Conservation (phyloP, 2,329 filamentous ascomycete genomes). For the Alternaria metachromatica region DNA sequence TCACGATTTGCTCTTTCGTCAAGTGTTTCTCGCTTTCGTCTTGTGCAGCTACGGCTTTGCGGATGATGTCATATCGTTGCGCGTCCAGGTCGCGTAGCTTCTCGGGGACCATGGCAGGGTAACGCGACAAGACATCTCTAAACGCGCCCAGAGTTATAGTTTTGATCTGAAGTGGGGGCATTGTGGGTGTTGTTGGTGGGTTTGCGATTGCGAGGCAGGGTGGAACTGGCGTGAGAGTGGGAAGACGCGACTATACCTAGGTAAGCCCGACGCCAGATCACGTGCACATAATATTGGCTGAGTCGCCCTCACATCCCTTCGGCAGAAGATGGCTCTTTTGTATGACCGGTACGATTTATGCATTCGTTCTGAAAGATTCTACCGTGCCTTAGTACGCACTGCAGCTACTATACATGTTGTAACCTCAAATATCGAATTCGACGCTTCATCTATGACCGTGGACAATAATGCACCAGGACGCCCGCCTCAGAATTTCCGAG, state of each 20-base stretch:
- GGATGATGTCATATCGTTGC: slow-evolving; percentile 41
- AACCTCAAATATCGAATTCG: not conserved
- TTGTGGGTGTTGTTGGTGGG: slow-evolving; percentile 1
- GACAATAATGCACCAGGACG: not conserved
- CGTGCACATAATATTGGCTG: not conserved
- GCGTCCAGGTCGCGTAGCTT: slow-evolving; percentile 41
- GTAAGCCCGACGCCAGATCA: slow-evolving; percentile 6
- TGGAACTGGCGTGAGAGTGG: not conserved
- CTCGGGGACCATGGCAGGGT: slow-evolving; percentile 32
- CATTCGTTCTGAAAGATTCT: not conserved
- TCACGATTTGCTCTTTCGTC: slow-evolving; percentile 38
- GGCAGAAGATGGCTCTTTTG: not conserved
- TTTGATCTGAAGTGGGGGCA: slow-evolving; percentile 15
- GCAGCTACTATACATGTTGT: not conserved
- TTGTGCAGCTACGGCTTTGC: slow-evolving; percentile 24
- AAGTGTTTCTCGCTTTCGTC: slow-evolving; percentile 19
- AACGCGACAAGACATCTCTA: slow-evolving; percentile 31
- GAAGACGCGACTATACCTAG: not conserved
- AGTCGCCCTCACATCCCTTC: not conserved
- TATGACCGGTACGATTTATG: not conserved
- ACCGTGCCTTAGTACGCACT: not conserved
- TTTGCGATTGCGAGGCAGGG: not conserved
- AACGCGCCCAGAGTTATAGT: slow-evolving; percentile 28
- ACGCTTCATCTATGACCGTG: not conserved
- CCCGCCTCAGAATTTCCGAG: not conserved